Evolutionary conservation across 495 filamentous ascomycete genomes (phyloP).

Genomic region (Rusavskia elegans): DNA sequence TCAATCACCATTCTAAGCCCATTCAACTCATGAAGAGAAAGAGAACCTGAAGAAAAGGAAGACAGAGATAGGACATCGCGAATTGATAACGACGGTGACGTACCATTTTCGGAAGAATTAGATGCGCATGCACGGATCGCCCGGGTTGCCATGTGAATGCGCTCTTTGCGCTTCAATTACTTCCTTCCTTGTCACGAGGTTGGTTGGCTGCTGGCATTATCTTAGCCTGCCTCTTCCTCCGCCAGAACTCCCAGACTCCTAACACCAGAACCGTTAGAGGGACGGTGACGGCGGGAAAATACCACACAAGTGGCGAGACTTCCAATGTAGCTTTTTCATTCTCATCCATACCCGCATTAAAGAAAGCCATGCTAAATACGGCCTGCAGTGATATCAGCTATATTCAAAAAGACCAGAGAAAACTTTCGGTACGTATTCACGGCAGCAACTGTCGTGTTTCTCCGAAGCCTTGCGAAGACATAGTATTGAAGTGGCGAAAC

Average conservation of each 20-base stretch:
- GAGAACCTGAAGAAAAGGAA: too few species aligned
- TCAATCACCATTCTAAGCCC: too few species aligned
- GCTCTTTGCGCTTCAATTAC: not conserved
- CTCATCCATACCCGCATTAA: not conserved
- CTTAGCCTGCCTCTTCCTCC: not conserved
- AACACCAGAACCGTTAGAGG: conserved; percentile 1
- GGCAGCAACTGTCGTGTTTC: too few species aligned
- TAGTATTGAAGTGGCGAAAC: conserved; percentile 14
- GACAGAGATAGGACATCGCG: too few species aligned
- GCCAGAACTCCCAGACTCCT: conserved; percentile 2
- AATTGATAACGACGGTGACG: too few species aligned
- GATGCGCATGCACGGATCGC: too few species aligned
- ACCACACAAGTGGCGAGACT: conserved; percentile 5
- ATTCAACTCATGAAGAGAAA: too few species aligned
- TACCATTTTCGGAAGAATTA: too few species aligned
- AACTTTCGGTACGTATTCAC: too few species aligned
- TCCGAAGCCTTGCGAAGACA: too few species aligned
- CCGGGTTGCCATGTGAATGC: too few species aligned
- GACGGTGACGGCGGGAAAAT: conserved; percentile 1
- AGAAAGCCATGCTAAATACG: conserved; percentile 8
- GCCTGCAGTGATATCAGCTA: not conserved
- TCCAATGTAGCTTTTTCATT: not conserved
- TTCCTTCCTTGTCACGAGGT: not conserved
- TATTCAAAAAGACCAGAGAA: conserved; percentile 5
- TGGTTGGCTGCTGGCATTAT: not conserved